A percentile compares a stretch with the other conserved stretches of the same genome.
These are phyloP conservation scores for Sphenostylis stenocarpa DNA, from an alignment of 306 rosid genomes.

Conservation along the genomic window DNA sequence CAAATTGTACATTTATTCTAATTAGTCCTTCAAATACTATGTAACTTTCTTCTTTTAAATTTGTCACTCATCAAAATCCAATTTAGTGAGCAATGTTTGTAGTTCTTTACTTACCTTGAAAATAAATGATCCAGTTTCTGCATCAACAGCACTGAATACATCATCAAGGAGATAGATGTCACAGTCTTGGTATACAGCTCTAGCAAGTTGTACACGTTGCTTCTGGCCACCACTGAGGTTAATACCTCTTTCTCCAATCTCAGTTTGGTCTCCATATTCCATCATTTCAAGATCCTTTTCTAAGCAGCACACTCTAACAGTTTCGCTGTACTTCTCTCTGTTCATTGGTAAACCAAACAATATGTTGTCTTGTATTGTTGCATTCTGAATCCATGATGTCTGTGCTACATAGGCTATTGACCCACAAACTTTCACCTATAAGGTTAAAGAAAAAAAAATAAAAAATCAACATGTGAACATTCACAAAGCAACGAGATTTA, in stretches of 20 bases:
- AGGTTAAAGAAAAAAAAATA: not conserved
- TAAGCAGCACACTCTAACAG: conserved; percentile 69
- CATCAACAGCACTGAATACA: conserved; percentile 92
- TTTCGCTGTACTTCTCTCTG: conserved; percentile 56
- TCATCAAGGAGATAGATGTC: conserved; percentile 90
- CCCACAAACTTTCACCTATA: conserved; percentile 78
- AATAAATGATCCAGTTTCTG: conserved; percentile 84
- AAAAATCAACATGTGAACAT: not conserved
- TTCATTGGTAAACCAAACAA: conserved; percentile 76
- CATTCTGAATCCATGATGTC: conserved; percentile 95
- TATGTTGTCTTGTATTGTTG: conserved; percentile 79
- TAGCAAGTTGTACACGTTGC: conserved; percentile 84
- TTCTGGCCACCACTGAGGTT: conserved; percentile 95
- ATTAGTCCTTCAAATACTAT: too few relatives aligned
- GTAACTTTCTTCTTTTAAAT: too few relatives aligned
- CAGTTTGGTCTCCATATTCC: conserved; percentile 82
- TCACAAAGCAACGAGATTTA: not conserved
- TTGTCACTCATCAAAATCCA: too few relatives aligned
- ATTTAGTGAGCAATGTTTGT: conserved; percentile 4
- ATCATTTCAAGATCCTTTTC: conserved; percentile 85
- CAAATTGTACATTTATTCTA: not conserved
- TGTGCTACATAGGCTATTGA: conserved; percentile 80
- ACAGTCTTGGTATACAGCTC: conserved; percentile 84
- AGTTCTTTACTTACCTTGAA: conserved; percentile 57
- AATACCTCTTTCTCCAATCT: conserved; percentile 94